Percentiles rank a stretch among this genome's conserved stretches.
Conservation (phyloP, 1,284 basidiomycete species). For the Cystobasidiaceae sp. region DNA sequence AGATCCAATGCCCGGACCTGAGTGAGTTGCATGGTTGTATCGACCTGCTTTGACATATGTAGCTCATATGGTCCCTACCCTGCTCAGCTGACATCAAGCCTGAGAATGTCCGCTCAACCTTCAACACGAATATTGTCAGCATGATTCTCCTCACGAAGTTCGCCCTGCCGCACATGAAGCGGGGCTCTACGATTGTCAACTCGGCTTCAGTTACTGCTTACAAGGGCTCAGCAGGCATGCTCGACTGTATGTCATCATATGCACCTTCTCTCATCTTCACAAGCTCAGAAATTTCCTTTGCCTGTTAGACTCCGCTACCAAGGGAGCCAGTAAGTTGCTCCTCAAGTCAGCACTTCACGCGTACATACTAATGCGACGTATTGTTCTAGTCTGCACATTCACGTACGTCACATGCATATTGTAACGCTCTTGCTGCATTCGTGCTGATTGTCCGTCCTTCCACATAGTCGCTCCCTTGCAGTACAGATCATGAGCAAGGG, state of each 20-base stretch:
- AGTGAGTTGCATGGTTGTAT: constrained; percentile 26
- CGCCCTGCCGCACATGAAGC: constrained; percentile 56
- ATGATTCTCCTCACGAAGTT: constrained; percentile 57
- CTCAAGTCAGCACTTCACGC: not conserved
- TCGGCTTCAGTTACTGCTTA: constrained; percentile 55
- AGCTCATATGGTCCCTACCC: too few species aligned
- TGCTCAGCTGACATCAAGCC: constrained; percentile 34
- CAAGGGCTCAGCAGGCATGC: constrained; percentile 46
- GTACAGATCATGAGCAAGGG: constrained; percentile 57
- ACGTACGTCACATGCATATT: constrained; percentile 13
- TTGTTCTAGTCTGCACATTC: constrained; percentile 35
- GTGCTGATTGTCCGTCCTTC: constrained; percentile 49
- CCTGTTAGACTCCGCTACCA: constrained; percentile 32
- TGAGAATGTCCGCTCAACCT: constrained; percentile 30
- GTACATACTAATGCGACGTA: not conserved
- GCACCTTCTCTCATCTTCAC: constrained; percentile 36
- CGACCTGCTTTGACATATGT: too few species aligned
- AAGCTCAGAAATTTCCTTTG: not conserved
- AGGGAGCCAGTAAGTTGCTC: constrained; percentile 37
- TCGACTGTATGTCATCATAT: constrained; percentile 50
- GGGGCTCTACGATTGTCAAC: constrained; percentile 61
- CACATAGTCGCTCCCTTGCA: constrained; percentile 53
- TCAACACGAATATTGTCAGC: constrained; percentile 57
- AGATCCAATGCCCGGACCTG: constrained; percentile 52
- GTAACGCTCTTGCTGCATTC: not conserved